Percentiles rank a stretch among this genome's conserved stretches.
Conservation (phyloP, 768 basidiomycete species). For the Tephrocybe sp. region DNA sequence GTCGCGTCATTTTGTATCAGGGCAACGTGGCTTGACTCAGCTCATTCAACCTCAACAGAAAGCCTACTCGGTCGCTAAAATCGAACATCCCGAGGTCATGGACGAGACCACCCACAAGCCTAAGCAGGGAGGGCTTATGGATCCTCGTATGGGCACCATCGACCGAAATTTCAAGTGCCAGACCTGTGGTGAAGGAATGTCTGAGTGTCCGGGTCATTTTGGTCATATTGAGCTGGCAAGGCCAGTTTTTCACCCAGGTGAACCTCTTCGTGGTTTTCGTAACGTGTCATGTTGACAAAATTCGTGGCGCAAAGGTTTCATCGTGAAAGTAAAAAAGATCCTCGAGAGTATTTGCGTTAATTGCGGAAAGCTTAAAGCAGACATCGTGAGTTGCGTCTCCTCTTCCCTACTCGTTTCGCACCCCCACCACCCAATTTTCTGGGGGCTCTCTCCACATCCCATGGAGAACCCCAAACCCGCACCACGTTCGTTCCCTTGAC, state of each 20-base stretch:
- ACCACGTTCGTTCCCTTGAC: constrained; percentile 72
- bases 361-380: constrained; percentile 96
- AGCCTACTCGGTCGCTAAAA: constrained; percentile 97
- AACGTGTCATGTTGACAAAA: background rate
- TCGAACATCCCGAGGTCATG: constrained; percentile 98
- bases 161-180: constrained; percentile 99
- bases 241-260: constrained; percentile 97
- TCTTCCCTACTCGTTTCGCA: constrained; percentile 90
- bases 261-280: constrained; percentile 23
- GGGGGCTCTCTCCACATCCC: constrained; percentile 92
- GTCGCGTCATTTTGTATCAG: constrained; percentile 29
- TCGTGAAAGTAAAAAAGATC: constrained; percentile 99
- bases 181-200: constrained; percentile 99
- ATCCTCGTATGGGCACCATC: constrained; percentile 97
- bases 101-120: constrained; percentile 90
- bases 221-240: constrained; percentile 96
- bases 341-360: constrained; percentile 98
- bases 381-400: constrained; percentile 86
- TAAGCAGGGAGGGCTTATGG: constrained; percentile 93
- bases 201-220: constrained; percentile 98
- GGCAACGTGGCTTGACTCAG: constrained; percentile 11
- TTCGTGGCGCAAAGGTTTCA: constrained; percentile 63
- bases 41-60: constrained; percentile 55
- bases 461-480: constrained; percentile 95
- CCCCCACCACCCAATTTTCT: constrained; percentile 96